Percentiles rank a stretch among this genome's conserved stretches.
Conservation (phyloP, 495 filamentous ascomycete genomes). For the Thermothielavioides terrestris region DNA sequence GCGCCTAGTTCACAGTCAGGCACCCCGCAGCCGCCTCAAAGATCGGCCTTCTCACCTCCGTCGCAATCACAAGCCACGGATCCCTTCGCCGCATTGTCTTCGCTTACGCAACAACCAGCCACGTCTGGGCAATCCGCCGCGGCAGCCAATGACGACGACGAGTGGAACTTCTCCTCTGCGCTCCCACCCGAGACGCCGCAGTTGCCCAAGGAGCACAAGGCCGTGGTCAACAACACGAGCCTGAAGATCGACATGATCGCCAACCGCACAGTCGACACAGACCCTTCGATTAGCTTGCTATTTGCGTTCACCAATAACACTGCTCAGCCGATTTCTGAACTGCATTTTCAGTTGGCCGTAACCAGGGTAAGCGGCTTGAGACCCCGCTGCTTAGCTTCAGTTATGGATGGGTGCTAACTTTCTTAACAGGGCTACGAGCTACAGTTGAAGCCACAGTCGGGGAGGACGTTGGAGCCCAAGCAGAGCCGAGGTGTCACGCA, state of each 20-base stretch:
- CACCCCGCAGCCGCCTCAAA: conserved; percentile 39
- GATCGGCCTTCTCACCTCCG: conserved; percentile 34
- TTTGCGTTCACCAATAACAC: conserved; percentile 76
- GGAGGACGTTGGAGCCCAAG: conserved; percentile 60
- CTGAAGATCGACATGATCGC: conserved; percentile 48
- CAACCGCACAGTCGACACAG: conserved; percentile 33
- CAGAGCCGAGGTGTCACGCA: conserved; percentile 76
- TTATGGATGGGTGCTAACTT: not conserved
- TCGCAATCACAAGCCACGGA: conserved; percentile 40
- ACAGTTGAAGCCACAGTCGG: conserved; percentile 73
- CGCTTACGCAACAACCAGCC: conserved; percentile 37
- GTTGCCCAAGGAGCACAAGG: conserved; percentile 37
- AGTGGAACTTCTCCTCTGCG: conserved; percentile 90
- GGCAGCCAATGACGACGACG: conserved; percentile 58
- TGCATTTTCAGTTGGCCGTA: conserved; percentile 88
- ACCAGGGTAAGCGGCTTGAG: conserved; percentile 60
- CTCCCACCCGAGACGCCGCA: conserved; percentile 53
- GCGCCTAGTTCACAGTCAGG: conserved; percentile 33
- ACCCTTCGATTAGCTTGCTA: conserved; percentile 50
- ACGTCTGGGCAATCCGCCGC: conserved; percentile 30
- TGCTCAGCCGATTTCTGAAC: conserved; percentile 57
- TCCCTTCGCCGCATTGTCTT: conserved; percentile 63
- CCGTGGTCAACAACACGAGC: conserved; percentile 39
- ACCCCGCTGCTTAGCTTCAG: not conserved
- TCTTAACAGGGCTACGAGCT: conserved; percentile 61